phyloP scores from a whole-genome alignment of 345 rosid species.

The Camelina neglecta region DNA sequence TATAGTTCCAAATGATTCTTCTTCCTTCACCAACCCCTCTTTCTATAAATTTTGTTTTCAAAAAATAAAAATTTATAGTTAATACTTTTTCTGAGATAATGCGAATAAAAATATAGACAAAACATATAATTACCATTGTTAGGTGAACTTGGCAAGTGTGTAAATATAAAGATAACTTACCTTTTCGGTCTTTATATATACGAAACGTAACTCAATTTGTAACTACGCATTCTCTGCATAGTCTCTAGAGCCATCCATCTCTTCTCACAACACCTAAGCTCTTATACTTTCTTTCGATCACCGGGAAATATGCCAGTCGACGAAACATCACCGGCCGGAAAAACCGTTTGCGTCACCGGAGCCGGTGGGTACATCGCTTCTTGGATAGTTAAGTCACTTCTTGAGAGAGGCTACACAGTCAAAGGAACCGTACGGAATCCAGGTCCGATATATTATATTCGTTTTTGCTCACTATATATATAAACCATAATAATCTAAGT shows the following conservation, averaged over 20 bases:
- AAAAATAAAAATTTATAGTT: too few species aligned
- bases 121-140: conserved; percentile 28
- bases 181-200: conserved; percentile 25
- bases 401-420: conserved; percentile 78
- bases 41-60: background rate
- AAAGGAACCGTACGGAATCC: conserved; percentile 92
- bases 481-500: too few species aligned
- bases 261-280: background rate
- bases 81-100: background rate
- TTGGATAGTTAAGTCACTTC: conserved; percentile 87
- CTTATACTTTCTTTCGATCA: background rate
- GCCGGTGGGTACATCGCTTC: conserved; percentile 98
- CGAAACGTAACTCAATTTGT: conserved; percentile 3
- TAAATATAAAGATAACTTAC: background rate
- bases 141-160: conserved; percentile 39
- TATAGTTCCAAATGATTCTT: background rate
- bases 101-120: conserved; percentile 6
- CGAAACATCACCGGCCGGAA: conserved; percentile 49
- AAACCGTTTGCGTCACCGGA: conserved; percentile 88
- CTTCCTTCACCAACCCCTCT: conserved; percentile 15
- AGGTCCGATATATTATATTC: conserved; percentile 45
- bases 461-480: background rate
- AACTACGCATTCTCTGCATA: background rate
- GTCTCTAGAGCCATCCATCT: too few species aligned
- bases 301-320: conserved; percentile 53